Evolutionary conservation across 2,329 filamentous ascomycete species (phyloP).

Genomic region (Ophiostoma tasmaniense): DNA sequence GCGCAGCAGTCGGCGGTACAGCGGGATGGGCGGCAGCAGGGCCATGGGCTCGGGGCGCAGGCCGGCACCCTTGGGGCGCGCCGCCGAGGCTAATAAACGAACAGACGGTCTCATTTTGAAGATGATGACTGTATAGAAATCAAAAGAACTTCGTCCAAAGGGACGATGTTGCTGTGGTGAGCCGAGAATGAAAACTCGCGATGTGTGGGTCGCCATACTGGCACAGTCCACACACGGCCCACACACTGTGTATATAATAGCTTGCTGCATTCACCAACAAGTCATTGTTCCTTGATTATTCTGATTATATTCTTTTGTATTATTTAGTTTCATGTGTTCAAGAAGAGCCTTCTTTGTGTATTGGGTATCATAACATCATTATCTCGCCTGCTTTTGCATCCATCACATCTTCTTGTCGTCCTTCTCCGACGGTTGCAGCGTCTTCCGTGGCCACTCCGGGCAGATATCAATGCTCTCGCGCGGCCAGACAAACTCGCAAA

Average conservation of each 20-base stretch:
- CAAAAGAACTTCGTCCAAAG: background rate
- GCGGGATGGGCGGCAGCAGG: conserved; percentile 74
- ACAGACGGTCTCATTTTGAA: background rate
- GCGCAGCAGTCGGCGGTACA: conserved; percentile 82
- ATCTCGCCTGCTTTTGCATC: background rate
- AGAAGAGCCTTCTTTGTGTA: background rate
- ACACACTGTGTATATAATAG: background rate
- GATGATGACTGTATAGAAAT: background rate
- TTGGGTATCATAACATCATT: conserved; percentile 14
- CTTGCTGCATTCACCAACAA: background rate
- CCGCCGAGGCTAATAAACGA: conserved; percentile 15
- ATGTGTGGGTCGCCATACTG: background rate
- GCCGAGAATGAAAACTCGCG: background rate
- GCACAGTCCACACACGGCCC: background rate
- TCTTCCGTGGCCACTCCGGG: conserved; percentile 83
- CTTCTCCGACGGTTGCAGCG: conserved; percentile 10
- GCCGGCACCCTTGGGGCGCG: conserved; percentile 20
- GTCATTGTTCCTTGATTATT: background rate
- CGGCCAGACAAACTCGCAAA: conserved; percentile 81
- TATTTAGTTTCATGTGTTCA: background rate
- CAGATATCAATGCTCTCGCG: conserved; percentile 80
- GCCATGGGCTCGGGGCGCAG: conserved; percentile 45
- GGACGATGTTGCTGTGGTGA: background rate
- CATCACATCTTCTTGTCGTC: conserved; percentile 2
- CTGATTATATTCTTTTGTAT: background rate